phyloP scores from a whole-genome alignment of 306 rosid species.

The Gleditsia sinensis region DNA sequence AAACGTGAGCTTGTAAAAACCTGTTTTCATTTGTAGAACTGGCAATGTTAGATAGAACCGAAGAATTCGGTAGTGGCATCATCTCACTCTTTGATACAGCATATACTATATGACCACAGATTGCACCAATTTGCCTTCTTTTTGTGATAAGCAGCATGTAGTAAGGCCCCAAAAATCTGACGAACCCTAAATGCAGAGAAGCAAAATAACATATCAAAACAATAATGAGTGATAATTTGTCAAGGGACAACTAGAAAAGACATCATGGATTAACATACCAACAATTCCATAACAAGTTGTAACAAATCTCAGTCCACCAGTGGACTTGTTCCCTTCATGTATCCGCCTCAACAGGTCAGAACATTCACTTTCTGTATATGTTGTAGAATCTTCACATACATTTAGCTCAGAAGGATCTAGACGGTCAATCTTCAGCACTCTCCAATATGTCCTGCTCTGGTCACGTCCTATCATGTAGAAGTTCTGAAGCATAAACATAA shows the following conservation, averaged over 20 bases:
- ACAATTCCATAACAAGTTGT: slow-evolving; percentile 93
- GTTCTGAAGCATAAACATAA: slow-evolving; percentile 58
- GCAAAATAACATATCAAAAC: slow-evolving; percentile 35
- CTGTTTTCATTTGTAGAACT: slow-evolving; percentile 85
- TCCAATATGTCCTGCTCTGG: slow-evolving; percentile 84
- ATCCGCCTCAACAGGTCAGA: slow-evolving; percentile 84
- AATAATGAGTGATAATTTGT: slow-evolving; percentile 12
- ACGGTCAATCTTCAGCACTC: slow-evolving; percentile 87
- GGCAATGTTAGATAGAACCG: slow-evolving; percentile 64
- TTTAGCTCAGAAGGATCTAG: slow-evolving; percentile 73
- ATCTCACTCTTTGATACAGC: slow-evolving; percentile 84
- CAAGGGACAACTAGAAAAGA: slow-evolving; percentile 22
- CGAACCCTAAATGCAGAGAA: slow-evolving; percentile 60
- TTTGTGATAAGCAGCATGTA: slow-evolving; percentile 92
- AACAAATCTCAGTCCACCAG: slow-evolving; percentile 91
- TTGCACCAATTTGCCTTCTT: slow-evolving; percentile 90
- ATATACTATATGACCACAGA: slow-evolving; percentile 86
- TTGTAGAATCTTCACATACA: slow-evolving; percentile 76
- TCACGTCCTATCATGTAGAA: slow-evolving; percentile 96
- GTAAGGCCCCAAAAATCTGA: slow-evolving; percentile 93
- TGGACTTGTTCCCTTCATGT: slow-evolving; percentile 87
- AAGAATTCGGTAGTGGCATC: slow-evolving; percentile 86
- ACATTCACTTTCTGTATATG: slow-evolving; percentile 83
- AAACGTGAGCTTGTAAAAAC: slow-evolving; percentile 67
- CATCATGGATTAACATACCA: slow-evolving; percentile 55